These are phyloP conservation scores for Rhododendron ovatum DNA, from an alignment of 148 eudicot genomes.

Conservation along the genomic window DNA sequence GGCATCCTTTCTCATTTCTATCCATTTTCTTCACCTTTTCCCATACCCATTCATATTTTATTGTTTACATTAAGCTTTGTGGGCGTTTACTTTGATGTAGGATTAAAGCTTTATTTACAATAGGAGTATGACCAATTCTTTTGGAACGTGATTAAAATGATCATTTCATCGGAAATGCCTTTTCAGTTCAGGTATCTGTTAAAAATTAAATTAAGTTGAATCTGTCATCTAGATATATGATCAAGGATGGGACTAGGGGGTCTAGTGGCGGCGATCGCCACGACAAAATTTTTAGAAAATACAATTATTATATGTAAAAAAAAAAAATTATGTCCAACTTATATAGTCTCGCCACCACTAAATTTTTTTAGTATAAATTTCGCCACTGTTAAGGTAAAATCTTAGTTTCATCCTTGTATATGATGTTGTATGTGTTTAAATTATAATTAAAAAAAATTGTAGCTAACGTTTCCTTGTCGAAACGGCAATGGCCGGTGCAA, in stretches of 20 bases:
- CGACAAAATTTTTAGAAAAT: no score
- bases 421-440: background rate
- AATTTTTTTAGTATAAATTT: no score
- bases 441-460: no score
- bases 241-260: no score
- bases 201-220: background rate
- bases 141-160: background rate
- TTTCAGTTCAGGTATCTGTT: background rate
- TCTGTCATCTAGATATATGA: background rate
- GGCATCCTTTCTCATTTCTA: background rate
- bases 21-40: background rate
- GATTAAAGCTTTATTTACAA: background rate
- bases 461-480: background rate
- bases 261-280: no score
- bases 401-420: no score
- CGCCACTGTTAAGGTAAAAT: no score
- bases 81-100: background rate
- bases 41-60: background rate
- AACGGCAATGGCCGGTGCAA: background rate
- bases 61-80: background rate
- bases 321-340: no score
- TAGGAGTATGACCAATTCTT: background rate
- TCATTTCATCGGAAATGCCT: background rate
- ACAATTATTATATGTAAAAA: no score
- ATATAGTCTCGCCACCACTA: no score